Evolutionary conservation across 768 basidiomycete genomes (phyloP).

Genomic region (Paxillus involutus): DNA sequence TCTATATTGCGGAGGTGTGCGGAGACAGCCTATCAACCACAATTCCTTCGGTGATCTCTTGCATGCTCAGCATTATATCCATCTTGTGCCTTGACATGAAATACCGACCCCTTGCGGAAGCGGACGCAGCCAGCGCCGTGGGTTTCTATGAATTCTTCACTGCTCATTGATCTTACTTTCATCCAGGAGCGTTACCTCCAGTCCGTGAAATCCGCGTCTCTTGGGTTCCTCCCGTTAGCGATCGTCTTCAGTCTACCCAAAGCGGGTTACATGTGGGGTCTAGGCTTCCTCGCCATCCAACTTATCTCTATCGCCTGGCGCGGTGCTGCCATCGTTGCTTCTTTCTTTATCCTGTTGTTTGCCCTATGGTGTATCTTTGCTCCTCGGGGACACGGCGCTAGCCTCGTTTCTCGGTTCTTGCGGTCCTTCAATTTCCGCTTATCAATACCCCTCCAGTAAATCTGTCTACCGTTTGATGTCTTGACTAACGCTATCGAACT

Average conservation of each 20-base stretch:
- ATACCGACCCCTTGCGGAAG: slow-evolving; percentile 20
- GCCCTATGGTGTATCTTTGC: too few species aligned
- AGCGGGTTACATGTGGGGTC: slow-evolving; percentile 52
- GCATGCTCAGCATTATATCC: slow-evolving; percentile 25
- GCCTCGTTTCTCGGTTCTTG: too few species aligned
- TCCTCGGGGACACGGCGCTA: too few species aligned
- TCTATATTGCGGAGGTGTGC: slow-evolving; percentile 29
- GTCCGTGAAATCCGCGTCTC: slow-evolving; percentile 33
- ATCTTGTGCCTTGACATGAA: slow-evolving; percentile 28
- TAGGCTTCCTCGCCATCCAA: slow-evolving; percentile 29
- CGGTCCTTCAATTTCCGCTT: too few species aligned
- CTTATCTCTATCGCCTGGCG: slow-evolving; percentile 17
- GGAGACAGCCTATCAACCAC: slow-evolving; percentile 21
- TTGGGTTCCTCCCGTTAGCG: slow-evolving; percentile 51
- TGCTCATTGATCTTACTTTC: slow-evolving; percentile 3
- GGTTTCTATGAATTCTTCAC: slow-evolving; percentile 14
- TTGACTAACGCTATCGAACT: too few species aligned
- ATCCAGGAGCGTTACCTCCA: slow-evolving; percentile 32
- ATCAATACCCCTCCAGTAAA: too few species aligned
- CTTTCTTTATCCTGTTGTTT: background rate
- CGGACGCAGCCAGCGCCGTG: slow-evolving; percentile 42
- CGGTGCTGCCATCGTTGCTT: slow-evolving; percentile 7
- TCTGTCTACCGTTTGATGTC: too few species aligned
- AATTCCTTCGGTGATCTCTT: slow-evolving; percentile 21
- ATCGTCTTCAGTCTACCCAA: slow-evolving; percentile 55